Conservation (phyloP, 345 rosid species). For the Microthlaspi erraticum region DNA sequence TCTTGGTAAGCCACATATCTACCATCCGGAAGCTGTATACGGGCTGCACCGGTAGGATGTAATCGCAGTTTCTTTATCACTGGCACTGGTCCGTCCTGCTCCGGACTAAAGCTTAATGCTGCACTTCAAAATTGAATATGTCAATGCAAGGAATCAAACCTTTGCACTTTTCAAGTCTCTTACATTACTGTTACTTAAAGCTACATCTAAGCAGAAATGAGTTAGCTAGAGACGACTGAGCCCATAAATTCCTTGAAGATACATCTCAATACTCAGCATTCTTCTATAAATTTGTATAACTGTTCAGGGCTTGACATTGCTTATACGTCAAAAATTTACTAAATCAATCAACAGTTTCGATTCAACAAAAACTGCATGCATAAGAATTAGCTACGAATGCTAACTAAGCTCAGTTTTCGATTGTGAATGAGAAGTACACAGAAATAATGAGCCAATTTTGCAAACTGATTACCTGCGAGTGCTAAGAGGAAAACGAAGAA, state of each 20-base stretch:
- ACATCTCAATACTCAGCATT: not conserved
- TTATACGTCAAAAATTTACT: not conserved
- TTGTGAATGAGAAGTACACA: not conserved
- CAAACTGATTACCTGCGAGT: conserved; percentile 59
- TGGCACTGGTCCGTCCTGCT: conserved; percentile 42
- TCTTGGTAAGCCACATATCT: conserved; percentile 79
- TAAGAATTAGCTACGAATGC: not conserved
- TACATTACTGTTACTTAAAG: not conserved
- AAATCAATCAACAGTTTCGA: not conserved
- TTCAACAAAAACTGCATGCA: conserved; percentile 19
- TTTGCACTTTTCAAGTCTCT: not conserved
- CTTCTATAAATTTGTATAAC: conserved; percentile 1
- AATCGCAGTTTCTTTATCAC: conserved; percentile 53
- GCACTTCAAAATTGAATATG: conserved; percentile 42
- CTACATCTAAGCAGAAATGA: not conserved
- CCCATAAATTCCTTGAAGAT: conserved; percentile 5
- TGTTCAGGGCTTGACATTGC: conserved; percentile 1
- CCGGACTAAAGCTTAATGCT: conserved; percentile 61
- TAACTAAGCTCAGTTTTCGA: not conserved
- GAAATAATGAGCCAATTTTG: not conserved
- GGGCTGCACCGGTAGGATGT: conserved; percentile 72
- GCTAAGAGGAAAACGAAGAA: conserved; percentile 73
- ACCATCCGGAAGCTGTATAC: conserved; percentile 84
- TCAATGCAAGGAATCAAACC: conserved; percentile 27
- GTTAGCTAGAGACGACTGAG: not conserved